These are phyloP conservation scores for Bassia scoparia DNA, from an alignment of 148 eudicot species.

Conservation along the genomic window DNA sequence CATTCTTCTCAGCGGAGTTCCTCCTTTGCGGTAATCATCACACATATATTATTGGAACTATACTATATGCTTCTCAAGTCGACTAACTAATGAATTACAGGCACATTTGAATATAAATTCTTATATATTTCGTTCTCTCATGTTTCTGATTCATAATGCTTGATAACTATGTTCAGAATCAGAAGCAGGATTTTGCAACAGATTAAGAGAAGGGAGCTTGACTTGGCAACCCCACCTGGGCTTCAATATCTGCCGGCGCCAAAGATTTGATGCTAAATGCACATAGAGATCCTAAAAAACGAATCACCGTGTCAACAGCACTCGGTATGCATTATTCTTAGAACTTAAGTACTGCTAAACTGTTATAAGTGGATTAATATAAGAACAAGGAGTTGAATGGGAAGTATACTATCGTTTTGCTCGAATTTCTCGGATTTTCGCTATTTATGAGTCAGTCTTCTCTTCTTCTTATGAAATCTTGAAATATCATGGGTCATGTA, in stretches of 20 bases:
- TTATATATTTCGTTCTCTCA: background rate
- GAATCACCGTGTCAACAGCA: slow-evolving; percentile 74
- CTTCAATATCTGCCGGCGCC: slow-evolving; percentile 67
- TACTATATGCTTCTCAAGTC: background rate
- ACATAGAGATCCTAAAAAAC: slow-evolving; percentile 50
- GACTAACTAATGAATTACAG: too few relatives aligned
- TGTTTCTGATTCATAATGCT: slow-evolving; percentile 7
- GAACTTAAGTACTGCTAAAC: too few relatives aligned
- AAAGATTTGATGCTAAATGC: slow-evolving; percentile 68
- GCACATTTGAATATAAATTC: background rate
- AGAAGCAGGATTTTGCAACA: slow-evolving; percentile 62
- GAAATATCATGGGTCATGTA: too few relatives aligned
- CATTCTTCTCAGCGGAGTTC: slow-evolving; percentile 78
- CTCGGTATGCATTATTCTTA: slow-evolving; percentile 41
- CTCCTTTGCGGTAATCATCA: slow-evolving; percentile 79
- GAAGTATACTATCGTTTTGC: too few relatives aligned
- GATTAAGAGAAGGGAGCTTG: slow-evolving; percentile 44
- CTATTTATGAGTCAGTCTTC: too few relatives aligned
- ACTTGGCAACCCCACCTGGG: slow-evolving; percentile 70
- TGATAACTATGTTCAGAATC: slow-evolving; percentile 52
- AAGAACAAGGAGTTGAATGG: too few relatives aligned
- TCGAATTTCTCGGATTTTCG: too few relatives aligned
- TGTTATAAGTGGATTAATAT: too few relatives aligned
- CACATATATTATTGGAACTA: background rate
- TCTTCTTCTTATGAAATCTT: too few relatives aligned